phyloP scores from a whole-genome alignment of 352 stramenopile genomes.

The Pythium vanterpoolii region DNA sequence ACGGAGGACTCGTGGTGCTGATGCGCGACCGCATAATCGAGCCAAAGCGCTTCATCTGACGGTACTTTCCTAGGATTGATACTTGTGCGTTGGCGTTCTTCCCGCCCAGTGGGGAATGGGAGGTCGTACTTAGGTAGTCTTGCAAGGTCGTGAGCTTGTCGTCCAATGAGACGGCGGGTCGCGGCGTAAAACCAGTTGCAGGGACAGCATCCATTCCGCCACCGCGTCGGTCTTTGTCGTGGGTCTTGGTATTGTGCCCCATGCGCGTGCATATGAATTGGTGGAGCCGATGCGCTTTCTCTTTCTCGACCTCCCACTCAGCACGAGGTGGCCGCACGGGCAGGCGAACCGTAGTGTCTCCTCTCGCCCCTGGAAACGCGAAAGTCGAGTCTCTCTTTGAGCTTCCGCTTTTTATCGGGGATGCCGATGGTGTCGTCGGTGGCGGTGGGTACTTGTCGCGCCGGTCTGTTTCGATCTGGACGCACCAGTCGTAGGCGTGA shows the following conservation, averaged over 20 bases:
- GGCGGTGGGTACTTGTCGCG: slow-evolving; percentile 33
- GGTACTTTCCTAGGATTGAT: slow-evolving; percentile 48
- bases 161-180: slow-evolving; percentile 38
- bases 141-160: slow-evolving; percentile 65
- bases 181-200: slow-evolving; percentile 43
- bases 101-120: slow-evolving; percentile 7
- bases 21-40: slow-evolving; percentile 43
- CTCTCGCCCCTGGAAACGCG: neutral
- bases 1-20: neutral
- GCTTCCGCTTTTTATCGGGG: no score
- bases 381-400: slow-evolving; percentile 10
- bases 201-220: slow-evolving; percentile 11
- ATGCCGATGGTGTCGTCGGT: neutral
- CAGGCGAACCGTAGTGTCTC: neutral
- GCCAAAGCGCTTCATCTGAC: slow-evolving; percentile 62
- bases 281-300: slow-evolving; percentile 51
- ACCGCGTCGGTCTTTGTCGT: slow-evolving; percentile 30
- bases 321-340: neutral
- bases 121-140: slow-evolving; percentile 48
- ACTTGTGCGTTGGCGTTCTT: slow-evolving; percentile 19
- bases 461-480: slow-evolving; percentile 52
- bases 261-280: slow-evolving; percentile 68
- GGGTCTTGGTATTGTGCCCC: slow-evolving; percentile 25
- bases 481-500: slow-evolving; percentile 57
- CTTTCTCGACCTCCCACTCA: slow-evolving; percentile 44